phyloP scores from a whole-genome alignment of 1,284 basidiomycete species.

The Melampsora medusae region DNA sequence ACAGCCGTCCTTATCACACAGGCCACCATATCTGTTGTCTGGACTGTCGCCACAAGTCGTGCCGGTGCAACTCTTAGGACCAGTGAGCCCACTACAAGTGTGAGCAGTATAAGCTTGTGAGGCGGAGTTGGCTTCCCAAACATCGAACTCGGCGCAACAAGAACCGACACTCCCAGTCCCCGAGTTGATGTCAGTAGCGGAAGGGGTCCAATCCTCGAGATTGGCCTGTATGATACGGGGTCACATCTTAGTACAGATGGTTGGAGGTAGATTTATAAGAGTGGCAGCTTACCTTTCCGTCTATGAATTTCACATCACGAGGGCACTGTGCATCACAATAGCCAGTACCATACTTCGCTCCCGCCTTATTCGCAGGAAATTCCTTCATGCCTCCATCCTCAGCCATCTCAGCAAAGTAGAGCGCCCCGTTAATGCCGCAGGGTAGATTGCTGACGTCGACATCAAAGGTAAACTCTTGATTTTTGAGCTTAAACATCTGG shows the following conservation, averaged over 20 bases:
- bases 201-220: conserved; percentile 50
- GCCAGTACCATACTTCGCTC: conserved; percentile 47
- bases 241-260: too few relatives aligned
- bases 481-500: conserved; percentile 21
- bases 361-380: conserved; percentile 10
- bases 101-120: conserved; percentile 27
- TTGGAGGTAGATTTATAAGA: too few relatives aligned
- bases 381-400: conserved; percentile 48
- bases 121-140: conserved; percentile 53
- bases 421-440: conserved; percentile 54
- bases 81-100: not conserved
- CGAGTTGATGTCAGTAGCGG: conserved; percentile 51
- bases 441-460: conserved; percentile 32
- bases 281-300: too few relatives aligned
- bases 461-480: conserved; percentile 32
- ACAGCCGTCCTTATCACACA: conserved; percentile 25
- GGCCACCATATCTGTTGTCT: not conserved
- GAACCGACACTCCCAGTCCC: conserved; percentile 59
- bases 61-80: not conserved
- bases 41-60: not conserved
- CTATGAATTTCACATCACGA: conserved; percentile 62
- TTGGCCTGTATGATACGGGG: conserved; percentile 46
- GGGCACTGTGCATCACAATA: conserved; percentile 56
- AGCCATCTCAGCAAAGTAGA: conserved; percentile 56
- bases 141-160: conserved; percentile 59